A percentile compares a stretch with the other conserved stretches of the same genome.
phyloP scores from a whole-genome alignment of 345 rosid genomes.

The Eutrema yunnanense region DNA sequence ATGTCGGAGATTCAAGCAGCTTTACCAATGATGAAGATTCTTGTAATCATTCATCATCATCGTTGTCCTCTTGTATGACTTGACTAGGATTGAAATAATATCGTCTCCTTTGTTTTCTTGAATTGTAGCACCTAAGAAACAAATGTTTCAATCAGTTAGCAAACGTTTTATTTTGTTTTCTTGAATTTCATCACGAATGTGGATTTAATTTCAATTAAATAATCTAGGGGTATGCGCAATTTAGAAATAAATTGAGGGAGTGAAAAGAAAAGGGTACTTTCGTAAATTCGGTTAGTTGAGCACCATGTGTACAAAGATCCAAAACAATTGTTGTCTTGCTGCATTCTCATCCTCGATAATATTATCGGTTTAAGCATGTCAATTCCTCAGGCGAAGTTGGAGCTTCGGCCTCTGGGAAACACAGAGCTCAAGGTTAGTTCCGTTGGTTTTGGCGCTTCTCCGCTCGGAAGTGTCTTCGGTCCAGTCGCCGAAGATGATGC shows the following conservation, averaged over 20 bases:
- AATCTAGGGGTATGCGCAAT: too few relatives aligned
- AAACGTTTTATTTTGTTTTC: neutral
- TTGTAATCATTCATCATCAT: conserved; percentile 12
- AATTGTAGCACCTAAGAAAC: neutral
- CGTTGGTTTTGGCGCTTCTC: conserved; percentile 91
- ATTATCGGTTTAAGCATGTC: too few relatives aligned
- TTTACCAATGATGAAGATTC: conserved; percentile 50
- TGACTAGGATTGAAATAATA: neutral
- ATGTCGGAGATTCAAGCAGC: conserved; percentile 87
- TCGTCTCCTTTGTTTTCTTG: neutral
- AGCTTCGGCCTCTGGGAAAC: conserved; percentile 54
- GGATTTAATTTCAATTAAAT: too few relatives aligned
- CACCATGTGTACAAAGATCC: neutral
- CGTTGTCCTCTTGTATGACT: neutral
- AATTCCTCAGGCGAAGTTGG: conserved; percentile 29
- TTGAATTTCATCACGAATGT: neutral
- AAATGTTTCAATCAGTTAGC: neutral
- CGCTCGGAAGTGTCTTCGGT: conserved; percentile 81
- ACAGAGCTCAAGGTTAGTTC: conserved; percentile 72
- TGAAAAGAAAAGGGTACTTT: neutral
- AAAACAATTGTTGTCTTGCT: neutral
- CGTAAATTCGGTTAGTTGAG: neutral
- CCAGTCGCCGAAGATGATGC: conserved; percentile 79
- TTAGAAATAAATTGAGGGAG: too few relatives aligned
- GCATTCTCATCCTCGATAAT: neutral